Percentiles rank a stretch among this genome's conserved stretches.
These are phyloP conservation scores for Podospora conica DNA, from an alignment of 495 filamentous ascomycete species.

Conservation along the genomic window DNA sequence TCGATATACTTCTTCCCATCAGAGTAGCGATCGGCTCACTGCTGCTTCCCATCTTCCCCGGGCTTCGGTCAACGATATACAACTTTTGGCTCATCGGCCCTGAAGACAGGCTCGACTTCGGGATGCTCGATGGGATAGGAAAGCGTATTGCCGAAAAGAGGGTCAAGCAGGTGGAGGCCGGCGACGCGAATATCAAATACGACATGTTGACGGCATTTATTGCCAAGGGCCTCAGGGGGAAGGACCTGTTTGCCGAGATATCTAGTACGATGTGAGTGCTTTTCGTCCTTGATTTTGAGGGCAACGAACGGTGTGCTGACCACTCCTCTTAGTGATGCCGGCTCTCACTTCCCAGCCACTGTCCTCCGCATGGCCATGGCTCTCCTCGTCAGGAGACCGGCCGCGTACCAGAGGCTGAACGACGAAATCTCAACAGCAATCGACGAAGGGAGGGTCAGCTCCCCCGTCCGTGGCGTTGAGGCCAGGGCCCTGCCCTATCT, in stretches of 20 bases:
- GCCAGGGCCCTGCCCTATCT: slow-evolving; percentile 38
- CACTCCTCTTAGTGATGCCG: slow-evolving; percentile 22
- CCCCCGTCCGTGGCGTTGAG: slow-evolving; percentile 30
- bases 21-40: background rate
- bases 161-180: background rate
- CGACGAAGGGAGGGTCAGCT: slow-evolving; percentile 7
- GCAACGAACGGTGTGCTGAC: background rate
- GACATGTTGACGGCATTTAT: slow-evolving; percentile 1
- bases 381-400: slow-evolving; percentile 42
- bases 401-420: slow-evolving; percentile 46
- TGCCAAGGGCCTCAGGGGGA: background rate
- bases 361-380: slow-evolving; percentile 48
- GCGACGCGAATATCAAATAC: background rate
- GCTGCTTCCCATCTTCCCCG: slow-evolving; percentile 1
- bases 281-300: slow-evolving; percentile 1
- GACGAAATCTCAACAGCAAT: slow-evolving; percentile 44
- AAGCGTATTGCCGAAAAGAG: background rate
- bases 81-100: background rate
- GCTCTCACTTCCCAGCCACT: slow-evolving; percentile 54
- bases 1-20: slow-evolving; percentile 31
- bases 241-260: background rate
- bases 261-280: background rate
- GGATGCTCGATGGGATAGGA: background rate
- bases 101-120: background rate
- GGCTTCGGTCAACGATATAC: background rate